These are phyloP conservation scores for Aspergillus sergii DNA, from an alignment of 2,329 filamentous ascomycete species.

Conservation along the genomic window DNA sequence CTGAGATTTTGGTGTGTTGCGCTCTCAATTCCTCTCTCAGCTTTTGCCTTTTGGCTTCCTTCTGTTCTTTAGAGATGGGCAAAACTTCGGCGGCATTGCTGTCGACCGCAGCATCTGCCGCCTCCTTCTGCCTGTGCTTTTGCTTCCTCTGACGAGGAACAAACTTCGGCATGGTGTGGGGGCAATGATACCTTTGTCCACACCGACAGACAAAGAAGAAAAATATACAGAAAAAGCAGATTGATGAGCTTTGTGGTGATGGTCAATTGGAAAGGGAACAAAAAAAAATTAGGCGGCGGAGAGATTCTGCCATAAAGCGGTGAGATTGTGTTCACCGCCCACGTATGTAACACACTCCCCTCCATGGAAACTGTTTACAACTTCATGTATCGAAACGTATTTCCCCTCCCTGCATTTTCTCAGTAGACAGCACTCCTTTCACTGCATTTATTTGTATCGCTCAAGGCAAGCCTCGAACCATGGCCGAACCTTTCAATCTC, in stretches of 20 bases:
- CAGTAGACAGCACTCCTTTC: neutral
- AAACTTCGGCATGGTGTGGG: slow-evolving; percentile 48
- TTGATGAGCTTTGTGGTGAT: slow-evolving; percentile 6
- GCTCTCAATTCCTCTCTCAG: slow-evolving; percentile 58
- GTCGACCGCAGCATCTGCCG: slow-evolving; percentile 44
- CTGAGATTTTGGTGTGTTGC: slow-evolving; percentile 58
- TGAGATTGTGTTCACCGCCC: slow-evolving; percentile 24
- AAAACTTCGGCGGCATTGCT: slow-evolving; percentile 45
- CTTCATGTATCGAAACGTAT: neutral
- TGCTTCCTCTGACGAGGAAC: slow-evolving; percentile 63
- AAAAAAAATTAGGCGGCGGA: slow-evolving; percentile 27
- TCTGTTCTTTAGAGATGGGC: slow-evolving; percentile 54
- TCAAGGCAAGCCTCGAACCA: slow-evolving; percentile 13
- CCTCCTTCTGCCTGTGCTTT: slow-evolving; percentile 44
- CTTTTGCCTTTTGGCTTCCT: slow-evolving; percentile 54
- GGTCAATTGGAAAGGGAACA: slow-evolving; percentile 7
- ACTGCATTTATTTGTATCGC: neutral
- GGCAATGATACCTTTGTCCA: slow-evolving; percentile 12
- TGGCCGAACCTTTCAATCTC: slow-evolving; percentile 30
- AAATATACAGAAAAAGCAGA: slow-evolving; percentile 9
- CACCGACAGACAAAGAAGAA: slow-evolving; percentile 16
- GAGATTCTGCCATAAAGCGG: slow-evolving; percentile 28
- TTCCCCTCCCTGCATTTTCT: neutral
- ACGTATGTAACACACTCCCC: neutral
- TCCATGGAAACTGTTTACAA: neutral